phyloP scores from a whole-genome alignment of 2,329 filamentous ascomycete genomes.

The Penicillium sp. region DNA sequence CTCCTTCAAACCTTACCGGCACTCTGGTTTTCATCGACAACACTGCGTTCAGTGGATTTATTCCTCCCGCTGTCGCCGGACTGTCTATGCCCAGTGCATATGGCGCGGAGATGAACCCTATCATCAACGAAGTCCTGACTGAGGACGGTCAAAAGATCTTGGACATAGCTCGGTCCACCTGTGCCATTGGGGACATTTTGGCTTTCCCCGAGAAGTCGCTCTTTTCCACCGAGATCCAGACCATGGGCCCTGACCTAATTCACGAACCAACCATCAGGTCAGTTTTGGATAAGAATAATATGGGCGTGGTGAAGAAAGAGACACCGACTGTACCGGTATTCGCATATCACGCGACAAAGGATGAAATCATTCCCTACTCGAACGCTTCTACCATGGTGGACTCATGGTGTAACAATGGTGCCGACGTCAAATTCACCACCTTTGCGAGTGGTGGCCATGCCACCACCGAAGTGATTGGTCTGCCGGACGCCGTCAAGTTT shows the following conservation, averaged over 20 bases:
- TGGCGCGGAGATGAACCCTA: slow-evolving; percentile 16
- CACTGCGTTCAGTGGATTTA: slow-evolving; percentile 23
- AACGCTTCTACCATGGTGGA: slow-evolving; percentile 17
- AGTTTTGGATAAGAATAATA: slow-evolving; percentile 14
- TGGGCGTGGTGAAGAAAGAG: slow-evolving; percentile 19
- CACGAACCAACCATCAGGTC: slow-evolving; percentile 12
- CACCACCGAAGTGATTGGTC: slow-evolving; percentile 20
- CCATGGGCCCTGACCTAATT: slow-evolving; percentile 13
- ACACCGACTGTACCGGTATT: slow-evolving; percentile 24
- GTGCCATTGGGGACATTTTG: slow-evolving; percentile 15
- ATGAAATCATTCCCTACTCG: slow-evolving; percentile 25
- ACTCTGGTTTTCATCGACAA: slow-evolving; percentile 21
- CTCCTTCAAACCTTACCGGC: slow-evolving; percentile 25
- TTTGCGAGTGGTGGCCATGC: slow-evolving; percentile 22
- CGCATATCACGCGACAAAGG: slow-evolving; percentile 23
- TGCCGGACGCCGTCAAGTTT: slow-evolving; percentile 20
- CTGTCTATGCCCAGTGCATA: slow-evolving; percentile 23
- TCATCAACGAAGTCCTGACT: slow-evolving; percentile 19
- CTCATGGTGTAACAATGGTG: slow-evolving; percentile 22
- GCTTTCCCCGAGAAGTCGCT: slow-evolving; percentile 19
- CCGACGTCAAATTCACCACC: slow-evolving; percentile 23
- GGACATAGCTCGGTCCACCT: slow-evolving; percentile 14
- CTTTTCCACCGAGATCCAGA: slow-evolving; percentile 21
- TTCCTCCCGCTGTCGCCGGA: slow-evolving; percentile 22
- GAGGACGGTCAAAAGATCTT: slow-evolving; percentile 14